Evolutionary conservation across 2,329 filamentous ascomycete species (phyloP).

Genomic region (Aphanoascus verrucosus): DNA sequence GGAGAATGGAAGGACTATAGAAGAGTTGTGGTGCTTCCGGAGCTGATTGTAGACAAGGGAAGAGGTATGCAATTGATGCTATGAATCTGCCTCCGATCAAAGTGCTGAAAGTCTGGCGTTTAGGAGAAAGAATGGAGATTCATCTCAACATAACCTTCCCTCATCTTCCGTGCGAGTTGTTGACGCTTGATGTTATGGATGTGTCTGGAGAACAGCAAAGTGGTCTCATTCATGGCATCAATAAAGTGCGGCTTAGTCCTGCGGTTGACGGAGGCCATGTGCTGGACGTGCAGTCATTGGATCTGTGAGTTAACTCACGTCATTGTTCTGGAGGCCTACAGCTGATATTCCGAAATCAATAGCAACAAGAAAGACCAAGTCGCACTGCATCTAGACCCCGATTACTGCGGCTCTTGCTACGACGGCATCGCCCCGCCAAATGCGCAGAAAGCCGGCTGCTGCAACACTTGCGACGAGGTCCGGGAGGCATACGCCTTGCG

Average conservation of each 20-base stretch:
- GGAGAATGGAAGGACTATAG: slow-evolving; percentile 95
- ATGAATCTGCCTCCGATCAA: background rate
- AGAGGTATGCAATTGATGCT: slow-evolving; percentile 52
- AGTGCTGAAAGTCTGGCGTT: slow-evolving; percentile 2
- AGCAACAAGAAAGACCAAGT: slow-evolving; percentile 58
- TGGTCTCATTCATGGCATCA: slow-evolving; percentile 83
- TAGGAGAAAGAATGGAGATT: slow-evolving; percentile 97
- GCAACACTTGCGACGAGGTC: slow-evolving; percentile 94
- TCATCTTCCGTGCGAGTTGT: slow-evolving; percentile 80
- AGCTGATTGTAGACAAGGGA: slow-evolving; percentile 92
- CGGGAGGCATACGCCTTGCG: slow-evolving; percentile 82
- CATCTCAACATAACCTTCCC: slow-evolving; percentile 96
- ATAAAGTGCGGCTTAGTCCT: slow-evolving; percentile 72
- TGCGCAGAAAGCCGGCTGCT: slow-evolving; percentile 75
- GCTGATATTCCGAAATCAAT: background rate
- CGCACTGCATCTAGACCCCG: slow-evolving; percentile 70
- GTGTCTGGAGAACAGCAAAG: slow-evolving; percentile 95
- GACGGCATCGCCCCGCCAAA: slow-evolving; percentile 64
- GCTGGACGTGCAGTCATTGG: slow-evolving; percentile 58
- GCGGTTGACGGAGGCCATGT: slow-evolving; percentile 62
- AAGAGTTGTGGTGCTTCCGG: slow-evolving; percentile 73
- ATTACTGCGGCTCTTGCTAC: slow-evolving; percentile 91
- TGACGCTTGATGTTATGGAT: slow-evolving; percentile 98
- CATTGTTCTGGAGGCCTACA: background rate
- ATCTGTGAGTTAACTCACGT: slow-evolving; percentile 45